These are phyloP conservation scores for Ascochyta pisi DNA, from an alignment of 2,329 filamentous ascomycete genomes.

Conservation along the genomic window DNA sequence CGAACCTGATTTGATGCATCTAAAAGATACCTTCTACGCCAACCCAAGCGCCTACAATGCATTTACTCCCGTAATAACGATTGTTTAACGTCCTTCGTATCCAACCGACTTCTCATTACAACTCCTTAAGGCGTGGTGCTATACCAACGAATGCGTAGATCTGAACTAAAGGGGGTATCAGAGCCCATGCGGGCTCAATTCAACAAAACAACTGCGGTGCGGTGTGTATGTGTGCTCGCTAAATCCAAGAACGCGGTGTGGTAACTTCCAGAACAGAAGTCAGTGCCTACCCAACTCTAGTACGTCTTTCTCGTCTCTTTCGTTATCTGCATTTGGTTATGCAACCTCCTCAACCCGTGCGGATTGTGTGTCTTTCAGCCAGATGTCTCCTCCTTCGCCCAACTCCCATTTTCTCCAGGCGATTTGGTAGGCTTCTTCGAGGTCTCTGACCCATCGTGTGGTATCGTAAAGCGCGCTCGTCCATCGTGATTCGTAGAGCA, in stretches of 20 bases:
- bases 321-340: background rate
- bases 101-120: slow-evolving; percentile 11
- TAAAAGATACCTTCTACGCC: background rate
- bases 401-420: slow-evolving; percentile 89
- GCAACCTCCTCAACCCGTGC: slow-evolving; percentile 4
- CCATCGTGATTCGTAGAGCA: slow-evolving; percentile 86
- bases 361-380: slow-evolving; percentile 58
- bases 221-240: slow-evolving; percentile 19
- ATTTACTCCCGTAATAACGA: background rate
- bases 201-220: slow-evolving; percentile 13
- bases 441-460: slow-evolving; percentile 83
- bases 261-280: slow-evolving; percentile 6
- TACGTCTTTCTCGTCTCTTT: background rate
- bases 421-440: slow-evolving; percentile 86
- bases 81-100: background rate
- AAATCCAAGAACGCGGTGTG: slow-evolving; percentile 15
- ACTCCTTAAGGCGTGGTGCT: background rate
- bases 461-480: slow-evolving; percentile 90
- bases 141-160: slow-evolving; percentile 10
- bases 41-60: slow-evolving; percentile 1
- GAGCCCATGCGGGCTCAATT: slow-evolving; percentile 10
- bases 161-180: slow-evolving; percentile 15
- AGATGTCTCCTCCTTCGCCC: slow-evolving; percentile 91
- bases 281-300: background rate
- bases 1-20: background rate